phyloP scores from a whole-genome alignment of 2,329 filamentous ascomycete genomes.

The Hypoxylon sp. region DNA sequence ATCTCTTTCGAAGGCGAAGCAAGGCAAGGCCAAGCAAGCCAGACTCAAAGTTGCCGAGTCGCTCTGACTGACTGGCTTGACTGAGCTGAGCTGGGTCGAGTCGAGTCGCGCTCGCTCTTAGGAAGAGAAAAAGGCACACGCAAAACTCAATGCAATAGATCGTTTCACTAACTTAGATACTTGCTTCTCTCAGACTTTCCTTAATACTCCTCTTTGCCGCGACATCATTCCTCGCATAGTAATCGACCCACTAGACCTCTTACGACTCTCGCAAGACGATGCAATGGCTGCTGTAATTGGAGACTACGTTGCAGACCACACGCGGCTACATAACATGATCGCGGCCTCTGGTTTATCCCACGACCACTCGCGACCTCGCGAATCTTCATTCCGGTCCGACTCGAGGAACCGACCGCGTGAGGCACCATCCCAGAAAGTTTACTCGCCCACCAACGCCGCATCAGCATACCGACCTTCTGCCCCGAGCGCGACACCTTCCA shows the following conservation, averaged over 20 bases:
- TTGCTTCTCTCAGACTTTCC: slow-evolving; percentile 27
- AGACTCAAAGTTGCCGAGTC: slow-evolving; percentile 26
- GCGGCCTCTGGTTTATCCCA: slow-evolving; percentile 62
- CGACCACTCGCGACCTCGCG: slow-evolving; percentile 64
- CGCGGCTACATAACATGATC: slow-evolving; percentile 81
- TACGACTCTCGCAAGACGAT: slow-evolving; percentile 51
- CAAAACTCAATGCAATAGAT: slow-evolving; percentile 10
- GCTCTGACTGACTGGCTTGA: slow-evolving; percentile 18
- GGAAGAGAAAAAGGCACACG: slow-evolving; percentile 8
- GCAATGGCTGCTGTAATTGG: slow-evolving; percentile 76
- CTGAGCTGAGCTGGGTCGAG: slow-evolving; percentile 23
- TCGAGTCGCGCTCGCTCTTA: slow-evolving; percentile 13
- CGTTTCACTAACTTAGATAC: slow-evolving; percentile 25
- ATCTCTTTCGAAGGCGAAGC: slow-evolving; percentile 23
- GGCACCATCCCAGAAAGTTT: slow-evolving; percentile 44
- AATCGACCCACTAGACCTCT: slow-evolving; percentile 28
- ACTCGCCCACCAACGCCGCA: slow-evolving; percentile 45
- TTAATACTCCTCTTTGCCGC: slow-evolving; percentile 24
- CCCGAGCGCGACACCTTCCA: slow-evolving; percentile 49
- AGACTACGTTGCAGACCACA: slow-evolving; percentile 81
- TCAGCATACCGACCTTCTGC: slow-evolving; percentile 47
- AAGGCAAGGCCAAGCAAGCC: slow-evolving; percentile 20
- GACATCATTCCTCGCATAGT: slow-evolving; percentile 29
- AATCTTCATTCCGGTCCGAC: slow-evolving; percentile 58
- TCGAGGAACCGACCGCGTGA: slow-evolving; percentile 57